Base-by-base conservation (phyloP, 306 rosid genomes). In the Inga laurina region DNA sequence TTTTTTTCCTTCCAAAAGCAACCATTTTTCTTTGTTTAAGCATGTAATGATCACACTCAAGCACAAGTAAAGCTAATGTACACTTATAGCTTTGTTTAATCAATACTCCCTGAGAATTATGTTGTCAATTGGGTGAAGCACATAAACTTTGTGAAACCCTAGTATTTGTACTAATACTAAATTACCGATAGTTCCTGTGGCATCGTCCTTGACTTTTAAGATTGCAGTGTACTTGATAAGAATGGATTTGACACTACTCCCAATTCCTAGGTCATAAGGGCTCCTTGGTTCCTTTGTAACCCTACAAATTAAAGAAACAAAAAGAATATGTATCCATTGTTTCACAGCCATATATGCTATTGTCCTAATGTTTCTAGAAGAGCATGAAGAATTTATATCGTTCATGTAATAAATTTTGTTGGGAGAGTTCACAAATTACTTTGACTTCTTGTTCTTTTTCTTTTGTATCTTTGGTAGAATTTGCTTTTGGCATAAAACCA, bases 401-500 rank as follows among this genome's bases (percentile, higher is more conserved):
- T 57, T 57, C 65, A 57, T n/a, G 30, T 57, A 32, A n/a, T n/a
- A 57, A 57, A 57, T 54, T 11, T 46, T 46, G 51, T 46, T 8
- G 51, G 51, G 51, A 46, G 51, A 46, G 10, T 75, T 18, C 21
- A n/a, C 48, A 72, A 46, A 45, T 46, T 27, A 73, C 15, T 48
- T 46, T 27, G 13, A 4, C n/a, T 16, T 68, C 48, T 54, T 30
- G 52, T 43, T 21, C 15, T 35, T 44, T 78, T 35, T 75, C 64
- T 19, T 24, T 11, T 62, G 68, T 27, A 62, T 62, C 30, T 75
- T 54, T 51, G 49, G 59, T 75, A 43, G 72, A 27, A 19, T 79
- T 79, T 54, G 41, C 44, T 24, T 69, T 85, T 86, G 84, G 66
- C 27, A 56, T 27, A 74, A 46, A 77, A 68, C 64, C 48, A 22